These are phyloP conservation scores for Pichia sp. DNA, from an alignment of 1,139 yeast genomes.

Conservation along the genomic window DNA sequence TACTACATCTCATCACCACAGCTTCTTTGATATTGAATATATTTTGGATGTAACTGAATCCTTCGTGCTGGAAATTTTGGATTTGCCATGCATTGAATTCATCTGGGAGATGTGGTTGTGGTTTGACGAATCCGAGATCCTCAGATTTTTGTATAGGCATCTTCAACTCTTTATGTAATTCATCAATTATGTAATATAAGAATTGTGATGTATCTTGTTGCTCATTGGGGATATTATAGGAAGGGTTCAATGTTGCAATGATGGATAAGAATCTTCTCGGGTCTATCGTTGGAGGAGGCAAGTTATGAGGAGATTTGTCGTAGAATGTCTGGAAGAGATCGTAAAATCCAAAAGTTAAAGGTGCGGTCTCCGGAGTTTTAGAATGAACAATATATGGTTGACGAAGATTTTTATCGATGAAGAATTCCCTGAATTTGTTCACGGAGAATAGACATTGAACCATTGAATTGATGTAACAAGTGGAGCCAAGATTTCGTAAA, in stretches of 20 bases:
- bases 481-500: conserved; percentile 75
- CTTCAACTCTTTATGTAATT: conserved; percentile 78
- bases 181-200: conserved; percentile 74
- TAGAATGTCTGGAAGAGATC: conserved; percentile 24
- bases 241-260: conserved; percentile 52
- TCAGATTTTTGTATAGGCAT: conserved; percentile 19
- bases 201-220: conserved; percentile 96
- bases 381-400: conserved; percentile 9
- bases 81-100: conserved; percentile 53
- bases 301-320: conserved; percentile 25
- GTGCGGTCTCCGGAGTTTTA: conserved; percentile 15
- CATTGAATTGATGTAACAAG: conserved; percentile 91
- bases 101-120: not conserved
- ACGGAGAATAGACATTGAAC: conserved; percentile 65
- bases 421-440: conserved; percentile 36
- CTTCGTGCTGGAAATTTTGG: conserved; percentile 43
- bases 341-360: conserved; percentile 23
- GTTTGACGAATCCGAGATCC: not conserved
- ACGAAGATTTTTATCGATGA: conserved; percentile 23
- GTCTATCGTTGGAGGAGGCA: conserved; percentile 54
- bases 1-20: conserved; percentile 52
- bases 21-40: conserved; percentile 81
- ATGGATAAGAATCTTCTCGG: conserved; percentile 57
- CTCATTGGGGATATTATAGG: conserved; percentile 59
- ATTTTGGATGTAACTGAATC: conserved; percentile 59